Conservation (phyloP, 169 alveolate genomes). For the Plasmodium vivax region DNA sequence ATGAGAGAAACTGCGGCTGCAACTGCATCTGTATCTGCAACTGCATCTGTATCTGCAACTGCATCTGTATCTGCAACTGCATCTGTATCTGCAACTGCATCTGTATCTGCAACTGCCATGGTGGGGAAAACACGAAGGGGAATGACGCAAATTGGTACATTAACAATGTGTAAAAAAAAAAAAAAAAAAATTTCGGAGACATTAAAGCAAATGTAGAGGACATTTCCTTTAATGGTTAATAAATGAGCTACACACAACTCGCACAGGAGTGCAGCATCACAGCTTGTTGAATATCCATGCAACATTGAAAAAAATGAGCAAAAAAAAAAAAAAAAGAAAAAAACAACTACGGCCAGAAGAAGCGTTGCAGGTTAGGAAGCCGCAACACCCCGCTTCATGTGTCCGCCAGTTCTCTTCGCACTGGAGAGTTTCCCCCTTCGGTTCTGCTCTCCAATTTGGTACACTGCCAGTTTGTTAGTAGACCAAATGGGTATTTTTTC, state of each 20-base stretch:
- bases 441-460: not conserved
- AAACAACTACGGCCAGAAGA: not conserved
- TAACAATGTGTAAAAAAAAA: not conserved
- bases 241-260: not conserved
- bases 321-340: slow-evolving; percentile 8
- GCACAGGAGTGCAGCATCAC: slow-evolving; percentile 3
- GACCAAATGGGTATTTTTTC: not conserved
- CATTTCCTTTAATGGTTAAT: slow-evolving; percentile 2
- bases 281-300: slow-evolving; percentile 7
- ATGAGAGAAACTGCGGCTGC: too few relatives aligned
- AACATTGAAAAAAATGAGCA: not conserved
- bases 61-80: not conserved
- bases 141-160: not conserved
- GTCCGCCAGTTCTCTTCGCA: not conserved
- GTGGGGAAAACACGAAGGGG: not conserved
- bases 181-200: not conserved
- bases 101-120: not conserved
- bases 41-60: too few relatives aligned
- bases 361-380: not conserved
- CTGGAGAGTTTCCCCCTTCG: not conserved
- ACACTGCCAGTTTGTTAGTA: not conserved
- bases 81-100: not conserved
- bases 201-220: slow-evolving; percentile 14
- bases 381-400: slow-evolving; percentile 1
- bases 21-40: too few relatives aligned